phyloP scores from a whole-genome alignment of 2,329 filamentous ascomycete genomes.

The Coleophoma cylindrospora region DNA sequence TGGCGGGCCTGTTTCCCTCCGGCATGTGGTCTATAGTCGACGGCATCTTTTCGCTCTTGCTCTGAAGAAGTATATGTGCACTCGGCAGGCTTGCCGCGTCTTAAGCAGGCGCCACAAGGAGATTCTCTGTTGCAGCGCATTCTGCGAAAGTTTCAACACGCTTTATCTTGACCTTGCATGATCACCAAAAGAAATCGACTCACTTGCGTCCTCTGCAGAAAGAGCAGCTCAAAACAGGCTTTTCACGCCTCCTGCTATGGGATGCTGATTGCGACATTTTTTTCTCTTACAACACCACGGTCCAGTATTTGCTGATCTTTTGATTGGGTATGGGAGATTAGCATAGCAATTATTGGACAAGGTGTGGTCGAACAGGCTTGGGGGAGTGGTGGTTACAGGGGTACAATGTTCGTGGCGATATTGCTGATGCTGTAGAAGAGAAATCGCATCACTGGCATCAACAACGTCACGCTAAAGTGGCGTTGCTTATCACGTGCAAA shows the following conservation, averaged over 20 bases:
- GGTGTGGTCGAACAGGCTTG: background rate
- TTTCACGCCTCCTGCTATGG: conserved; percentile 1
- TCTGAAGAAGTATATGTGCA: background rate
- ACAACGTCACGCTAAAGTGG: too few relatives aligned
- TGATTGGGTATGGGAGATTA: background rate
- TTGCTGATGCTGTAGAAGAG: background rate
- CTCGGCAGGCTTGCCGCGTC: background rate
- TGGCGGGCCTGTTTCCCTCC: background rate
- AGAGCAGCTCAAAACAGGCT: conserved; percentile 1
- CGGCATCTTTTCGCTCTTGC: background rate
- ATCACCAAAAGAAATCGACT: background rate
- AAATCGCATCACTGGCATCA: background rate
- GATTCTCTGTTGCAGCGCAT: conserved; percentile 2
- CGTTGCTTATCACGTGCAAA: too few relatives aligned
- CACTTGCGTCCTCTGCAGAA: conserved; percentile 3
- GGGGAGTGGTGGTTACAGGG: background rate
- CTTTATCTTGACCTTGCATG: background rate
- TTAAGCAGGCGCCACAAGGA: background rate
- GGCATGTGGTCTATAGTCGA: background rate
- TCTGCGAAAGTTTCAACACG: background rate
- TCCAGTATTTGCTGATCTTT: background rate
- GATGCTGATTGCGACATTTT: background rate
- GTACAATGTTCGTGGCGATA: background rate
- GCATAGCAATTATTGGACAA: background rate
- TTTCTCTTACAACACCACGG: background rate